Evolutionary conservation across 2,329 filamentous ascomycete genomes (phyloP), one percentile per base, ranked within the genome.

Genomic region (Paraphaeosphaeria sporulosa): DNA sequence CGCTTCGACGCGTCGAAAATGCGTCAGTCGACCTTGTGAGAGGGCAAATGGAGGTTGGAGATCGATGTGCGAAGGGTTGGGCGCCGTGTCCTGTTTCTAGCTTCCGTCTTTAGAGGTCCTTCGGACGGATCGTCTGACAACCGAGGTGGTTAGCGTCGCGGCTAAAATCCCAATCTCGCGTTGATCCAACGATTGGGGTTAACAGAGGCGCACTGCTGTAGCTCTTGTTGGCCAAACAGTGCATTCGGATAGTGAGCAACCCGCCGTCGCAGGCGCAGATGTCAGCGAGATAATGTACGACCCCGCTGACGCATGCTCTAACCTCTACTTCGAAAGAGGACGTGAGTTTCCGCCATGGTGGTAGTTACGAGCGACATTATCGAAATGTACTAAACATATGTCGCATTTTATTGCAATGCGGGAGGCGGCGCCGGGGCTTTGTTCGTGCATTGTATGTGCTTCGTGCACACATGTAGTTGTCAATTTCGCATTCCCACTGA

Each of bases 141-240:
- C 52, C 52, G 42, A 47, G 42, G 52, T 30, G 52, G 25, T 40
- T 46, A 55, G 52, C 52, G 42, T 25, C 30, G 51, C 42, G 52
- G 52, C 52, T 47, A 55, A 55, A 55, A n/a, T 27, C 30, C 25
- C 19, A 46, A 44, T 32, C 52, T 47, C 42, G 15, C 52, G 12
- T 36, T 27, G 52, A 55, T 19, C 40, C 51, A 32, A 21, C n/a
- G n/a, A 6, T 27, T 36, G 21, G 23, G 6, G 6, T 17, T n/a
- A 43, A 19, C 15, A 32, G 25, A 17, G 48, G 48, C 23, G 49
- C 36, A 40, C 34, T 27, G 19, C 36, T 49, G 27, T 21, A n/a
- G 47, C 47, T 49, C 23, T 19, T 34, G 19, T 12, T 51, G 19
- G 32, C 19, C 32, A 38, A 17, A 25, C 15, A 2, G 17, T 23